These are phyloP conservation scores for Aspergillus asperescens DNA, from an alignment of 495 filamentous ascomycete genomes.

Conservation along the genomic window DNA sequence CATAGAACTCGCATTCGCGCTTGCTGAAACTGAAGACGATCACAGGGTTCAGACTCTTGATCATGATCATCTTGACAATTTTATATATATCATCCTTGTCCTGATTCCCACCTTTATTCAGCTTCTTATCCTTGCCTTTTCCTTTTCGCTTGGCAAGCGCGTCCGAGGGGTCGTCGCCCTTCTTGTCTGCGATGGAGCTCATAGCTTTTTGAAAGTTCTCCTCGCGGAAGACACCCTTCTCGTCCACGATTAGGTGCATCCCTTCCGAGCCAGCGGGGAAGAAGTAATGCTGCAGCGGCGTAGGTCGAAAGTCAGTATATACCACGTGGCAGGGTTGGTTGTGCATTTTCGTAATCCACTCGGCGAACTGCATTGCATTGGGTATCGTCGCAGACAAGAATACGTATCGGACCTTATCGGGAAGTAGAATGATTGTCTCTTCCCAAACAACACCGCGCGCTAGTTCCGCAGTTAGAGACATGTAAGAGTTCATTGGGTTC, in stretches of 20 bases:
- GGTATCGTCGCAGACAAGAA: constrained; percentile 99
- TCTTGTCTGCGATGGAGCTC: constrained; percentile 78
- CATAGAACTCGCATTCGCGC: constrained; percentile 83
- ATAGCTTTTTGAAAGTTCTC: constrained; percentile 97
- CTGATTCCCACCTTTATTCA: constrained; percentile 77
- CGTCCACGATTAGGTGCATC: constrained; percentile 91
- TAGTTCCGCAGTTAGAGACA: constrained; percentile 20
- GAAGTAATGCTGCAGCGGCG: constrained; percentile 94
- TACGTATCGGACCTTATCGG: constrained; percentile 97
- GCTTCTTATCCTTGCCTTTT: constrained; percentile 82
- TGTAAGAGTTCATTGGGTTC: neutral
- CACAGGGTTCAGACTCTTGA: constrained; percentile 91
- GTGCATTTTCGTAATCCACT: constrained; percentile 97
- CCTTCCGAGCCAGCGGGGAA: constrained; percentile 91
- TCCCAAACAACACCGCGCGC: constrained; percentile 96
- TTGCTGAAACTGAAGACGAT: constrained; percentile 99
- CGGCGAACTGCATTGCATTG: constrained; percentile 98
- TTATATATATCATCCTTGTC: constrained; percentile 85
- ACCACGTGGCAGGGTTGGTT: constrained; percentile 96
- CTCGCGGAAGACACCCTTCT: constrained; percentile 91
- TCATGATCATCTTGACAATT: constrained; percentile 97
- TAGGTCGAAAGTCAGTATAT: constrained; percentile 96
- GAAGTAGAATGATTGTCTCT: constrained; percentile 94
- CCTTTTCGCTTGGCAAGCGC: constrained; percentile 72
- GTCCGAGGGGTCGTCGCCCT: constrained; percentile 78